These are phyloP conservation scores for Chrysosporium queenslandicum DNA, from an alignment of 2,329 filamentous ascomycete genomes.

Conservation along the genomic window DNA sequence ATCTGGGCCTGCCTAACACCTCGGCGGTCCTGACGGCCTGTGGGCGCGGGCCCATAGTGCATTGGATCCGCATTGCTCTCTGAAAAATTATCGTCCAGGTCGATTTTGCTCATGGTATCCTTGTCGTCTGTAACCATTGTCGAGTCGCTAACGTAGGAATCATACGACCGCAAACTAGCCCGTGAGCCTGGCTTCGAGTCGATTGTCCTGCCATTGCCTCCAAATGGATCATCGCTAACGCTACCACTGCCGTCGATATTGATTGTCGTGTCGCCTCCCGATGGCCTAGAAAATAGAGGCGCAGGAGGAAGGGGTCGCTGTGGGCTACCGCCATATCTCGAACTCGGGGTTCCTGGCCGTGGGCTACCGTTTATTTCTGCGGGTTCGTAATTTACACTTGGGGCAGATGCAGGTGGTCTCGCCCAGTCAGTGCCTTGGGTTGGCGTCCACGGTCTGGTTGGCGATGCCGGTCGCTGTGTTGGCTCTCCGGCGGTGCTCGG, in stretches of 20 bases:
- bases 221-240: slow-evolving; percentile 69
- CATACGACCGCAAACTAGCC: slow-evolving; percentile 51
- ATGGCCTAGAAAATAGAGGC: slow-evolving; percentile 61
- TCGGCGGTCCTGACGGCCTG: slow-evolving; percentile 74
- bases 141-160: slow-evolving; percentile 52
- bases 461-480: slow-evolving; percentile 32
- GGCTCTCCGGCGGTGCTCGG: slow-evolving; percentile 29
- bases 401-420: slow-evolving; percentile 54
- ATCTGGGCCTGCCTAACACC: slow-evolving; percentile 81
- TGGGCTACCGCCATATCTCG: slow-evolving; percentile 77
- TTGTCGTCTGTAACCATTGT: slow-evolving; percentile 48
- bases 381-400: slow-evolving; percentile 68
- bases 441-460: slow-evolving; percentile 46
- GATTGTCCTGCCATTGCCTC: slow-evolving; percentile 32
- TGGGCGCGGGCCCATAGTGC: slow-evolving; percentile 78
- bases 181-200: slow-evolving; percentile 47
- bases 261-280: slow-evolving; percentile 35
- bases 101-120: slow-evolving; percentile 33
- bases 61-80: slow-evolving; percentile 50
- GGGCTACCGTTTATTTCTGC: slow-evolving; percentile 82
- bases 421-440: slow-evolving; percentile 52
- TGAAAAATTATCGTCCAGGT: slow-evolving; percentile 38
- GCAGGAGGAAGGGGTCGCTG: slow-evolving; percentile 78
- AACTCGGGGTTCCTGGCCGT: slow-evolving; percentile 80
- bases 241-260: slow-evolving; percentile 47